These are phyloP conservation scores for Heimioporus retisporus DNA, from an alignment of 1,284 basidiomycete genomes.

Conservation along the genomic window DNA sequence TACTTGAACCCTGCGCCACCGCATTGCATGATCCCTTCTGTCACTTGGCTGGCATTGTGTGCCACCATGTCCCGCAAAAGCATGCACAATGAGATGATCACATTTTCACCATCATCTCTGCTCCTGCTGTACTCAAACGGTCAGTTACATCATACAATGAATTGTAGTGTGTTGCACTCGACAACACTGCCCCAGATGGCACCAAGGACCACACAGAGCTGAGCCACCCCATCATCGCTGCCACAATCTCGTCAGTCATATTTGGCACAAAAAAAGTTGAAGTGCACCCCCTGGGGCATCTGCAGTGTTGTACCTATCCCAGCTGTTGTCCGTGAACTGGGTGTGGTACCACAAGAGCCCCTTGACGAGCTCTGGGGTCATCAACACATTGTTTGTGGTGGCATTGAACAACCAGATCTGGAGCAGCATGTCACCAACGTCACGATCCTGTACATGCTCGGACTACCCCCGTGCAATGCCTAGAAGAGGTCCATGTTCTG, in stretches of 20 bases:
- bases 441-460: constrained; percentile 43
- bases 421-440: constrained; percentile 39
- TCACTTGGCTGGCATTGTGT: constrained; percentile 12
- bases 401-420: constrained; percentile 29
- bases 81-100: constrained; percentile 49
- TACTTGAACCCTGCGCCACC: background rate
- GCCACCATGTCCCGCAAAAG: constrained; percentile 46
- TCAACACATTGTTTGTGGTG: constrained; percentile 22
- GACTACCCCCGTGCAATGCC: constrained; percentile 61
- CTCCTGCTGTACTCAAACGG: constrained; percentile 15
- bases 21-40: constrained; percentile 7
- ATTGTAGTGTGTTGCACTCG: constrained; percentile 10
- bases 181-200: too few species aligned
- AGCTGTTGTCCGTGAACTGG: constrained; percentile 42
- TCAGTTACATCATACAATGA: constrained; percentile 43
- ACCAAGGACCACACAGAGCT: constrained; percentile 4
- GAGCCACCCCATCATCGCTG: constrained; percentile 45
- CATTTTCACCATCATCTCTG: constrained; percentile 25
- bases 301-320: constrained; percentile 25
- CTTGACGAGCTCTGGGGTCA: constrained; percentile 24
- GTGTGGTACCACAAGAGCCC: constrained; percentile 42
- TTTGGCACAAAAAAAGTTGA: constrained; percentile 45
- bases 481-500: constrained; percentile 49
- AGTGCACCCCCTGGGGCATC: constrained; percentile 17
- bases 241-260: constrained; percentile 42